Evolutionary conservation across 805 yeast species (phyloP).

Genomic region (Tetrapisispora fleetii): DNA sequence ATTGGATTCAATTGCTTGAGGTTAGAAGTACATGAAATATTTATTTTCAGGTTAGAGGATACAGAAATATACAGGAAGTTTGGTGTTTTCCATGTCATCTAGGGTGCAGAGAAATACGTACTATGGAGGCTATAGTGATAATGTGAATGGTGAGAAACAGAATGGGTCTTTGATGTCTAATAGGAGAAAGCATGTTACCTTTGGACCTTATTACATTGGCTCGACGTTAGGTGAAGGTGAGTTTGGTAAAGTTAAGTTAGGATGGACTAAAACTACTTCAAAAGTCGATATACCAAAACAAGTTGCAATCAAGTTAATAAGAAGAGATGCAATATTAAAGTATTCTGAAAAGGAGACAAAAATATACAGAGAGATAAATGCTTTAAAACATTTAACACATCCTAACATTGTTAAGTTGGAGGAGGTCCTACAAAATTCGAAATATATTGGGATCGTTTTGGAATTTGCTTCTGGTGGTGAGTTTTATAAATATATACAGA

Average conservation of each 20-base stretch:
- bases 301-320: conserved; percentile 87
- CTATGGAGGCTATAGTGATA: conserved; percentile 10
- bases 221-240: conserved; percentile 96
- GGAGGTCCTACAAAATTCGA: conserved; percentile 87
- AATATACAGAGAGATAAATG: conserved; percentile 87
- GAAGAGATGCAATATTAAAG: conserved; percentile 79
- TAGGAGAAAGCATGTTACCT: conserved; percentile 56
- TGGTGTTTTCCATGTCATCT: conserved; percentile 13
- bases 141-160: background rate
- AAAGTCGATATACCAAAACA: conserved; percentile 44
- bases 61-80: background rate
- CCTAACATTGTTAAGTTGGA: conserved; percentile 89
- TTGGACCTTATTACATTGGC: conserved; percentile 85
- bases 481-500: conserved; percentile 82
- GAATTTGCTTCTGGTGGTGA: conserved; percentile 98
- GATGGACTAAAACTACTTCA: conserved; percentile 60
- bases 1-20: too few relatives aligned
- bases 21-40: background rate
- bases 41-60: background rate
- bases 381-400: conserved; percentile 74
- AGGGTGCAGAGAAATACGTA: conserved; percentile 21
- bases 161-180: too few relatives aligned
- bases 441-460: conserved; percentile 89
- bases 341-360: conserved; percentile 81
- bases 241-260: conserved; percentile 93